A percentile compares a stretch with the other conserved stretches of the same genome.
phyloP scores from a whole-genome alignment of 2,329 filamentous ascomycete genomes.

The Penicillium polonicum region DNA sequence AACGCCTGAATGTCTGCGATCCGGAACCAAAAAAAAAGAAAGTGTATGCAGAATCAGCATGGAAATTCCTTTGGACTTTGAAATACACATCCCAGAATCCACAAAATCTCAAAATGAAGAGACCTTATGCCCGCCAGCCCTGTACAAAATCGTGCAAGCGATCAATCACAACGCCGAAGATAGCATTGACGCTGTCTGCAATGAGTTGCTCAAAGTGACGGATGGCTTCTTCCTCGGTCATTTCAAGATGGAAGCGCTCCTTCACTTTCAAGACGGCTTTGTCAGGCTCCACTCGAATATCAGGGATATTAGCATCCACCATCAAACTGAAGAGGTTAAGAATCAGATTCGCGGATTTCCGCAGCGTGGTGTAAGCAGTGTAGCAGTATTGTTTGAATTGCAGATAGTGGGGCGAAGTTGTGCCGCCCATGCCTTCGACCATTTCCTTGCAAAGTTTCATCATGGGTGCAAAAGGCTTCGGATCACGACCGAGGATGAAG shows the following conservation, averaged over 20 bases:
- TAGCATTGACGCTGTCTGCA: constrained; percentile 82
- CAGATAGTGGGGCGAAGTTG: constrained; percentile 74
- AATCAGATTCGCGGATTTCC: constrained; percentile 87
- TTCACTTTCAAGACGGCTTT: constrained; percentile 93
- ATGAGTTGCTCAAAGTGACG: constrained; percentile 84
- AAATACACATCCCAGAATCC: too few relatives aligned
- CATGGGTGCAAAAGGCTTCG: constrained; percentile 92
- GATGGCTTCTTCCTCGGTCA: constrained; percentile 89
- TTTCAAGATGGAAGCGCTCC: constrained; percentile 88
- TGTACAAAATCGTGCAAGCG: constrained; percentile 91
- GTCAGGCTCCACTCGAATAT: constrained; percentile 87
- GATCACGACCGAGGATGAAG: constrained; percentile 94
- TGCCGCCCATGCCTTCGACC: constrained; percentile 97
- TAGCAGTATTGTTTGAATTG: constrained; percentile 96
- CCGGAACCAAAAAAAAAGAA: background rate
- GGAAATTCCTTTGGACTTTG: background rate
- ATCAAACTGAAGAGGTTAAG: constrained; percentile 94
- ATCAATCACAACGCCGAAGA: constrained; percentile 93
- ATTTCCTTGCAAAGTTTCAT: constrained; percentile 98
- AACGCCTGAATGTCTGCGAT: background rate
- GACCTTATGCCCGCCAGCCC: constrained; percentile 69
- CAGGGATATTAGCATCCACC: constrained; percentile 96
- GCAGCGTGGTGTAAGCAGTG: constrained; percentile 84
- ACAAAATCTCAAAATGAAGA: background rate
- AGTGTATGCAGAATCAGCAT: background rate